A percentile compares a stretch with the other conserved stretches of the same genome.
Conservation (phyloP, 225 moss, liverwort and hornwort genomes). For the Neckera pumila region DNA sequence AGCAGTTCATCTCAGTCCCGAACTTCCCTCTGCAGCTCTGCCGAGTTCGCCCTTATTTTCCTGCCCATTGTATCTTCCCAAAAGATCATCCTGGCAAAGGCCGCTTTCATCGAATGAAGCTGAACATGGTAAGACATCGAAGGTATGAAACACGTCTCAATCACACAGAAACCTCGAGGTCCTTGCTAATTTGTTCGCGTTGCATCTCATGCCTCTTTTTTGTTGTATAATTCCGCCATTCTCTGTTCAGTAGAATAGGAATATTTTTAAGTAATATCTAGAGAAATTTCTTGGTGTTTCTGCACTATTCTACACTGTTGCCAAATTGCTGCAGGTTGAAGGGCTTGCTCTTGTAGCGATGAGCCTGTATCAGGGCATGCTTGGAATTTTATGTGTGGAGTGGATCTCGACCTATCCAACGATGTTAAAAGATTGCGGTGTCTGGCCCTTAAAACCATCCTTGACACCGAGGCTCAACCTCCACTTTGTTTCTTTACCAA, state of each 20-base stretch:
- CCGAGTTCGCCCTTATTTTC: conserved; percentile 27
- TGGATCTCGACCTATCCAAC: conserved; percentile 20
- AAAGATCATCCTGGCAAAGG: background rate
- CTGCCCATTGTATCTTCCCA: conserved; percentile 29
- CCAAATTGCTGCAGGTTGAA: conserved; percentile 17
- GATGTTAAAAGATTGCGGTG: conserved; percentile 7
- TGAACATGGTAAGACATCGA: background rate
- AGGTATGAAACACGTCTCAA: background rate
- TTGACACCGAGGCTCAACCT: conserved; percentile 10
- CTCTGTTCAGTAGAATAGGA: background rate
- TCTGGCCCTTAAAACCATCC: background rate
- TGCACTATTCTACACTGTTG: background rate
- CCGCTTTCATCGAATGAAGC: background rate
- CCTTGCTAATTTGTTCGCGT: background rate
- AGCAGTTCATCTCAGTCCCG: conserved; percentile 17
- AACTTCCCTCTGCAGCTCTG: conserved; percentile 3
- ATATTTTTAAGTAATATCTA: background rate
- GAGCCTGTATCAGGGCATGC: conserved; percentile 27
- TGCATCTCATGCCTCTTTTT: background rate
- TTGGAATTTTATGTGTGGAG: conserved; percentile 31
- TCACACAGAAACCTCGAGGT: background rate
- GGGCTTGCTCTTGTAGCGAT: conserved; percentile 35
- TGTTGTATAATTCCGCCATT: background rate
- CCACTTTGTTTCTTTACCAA: conserved; percentile 18
- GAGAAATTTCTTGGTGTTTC: background rate